A percentile compares a stretch with the other conserved stretches of the same genome.
phyloP scores from a whole-genome alignment of 192 early-diverging fungal genomes.

The Linnemannia schmuckeri region DNA sequence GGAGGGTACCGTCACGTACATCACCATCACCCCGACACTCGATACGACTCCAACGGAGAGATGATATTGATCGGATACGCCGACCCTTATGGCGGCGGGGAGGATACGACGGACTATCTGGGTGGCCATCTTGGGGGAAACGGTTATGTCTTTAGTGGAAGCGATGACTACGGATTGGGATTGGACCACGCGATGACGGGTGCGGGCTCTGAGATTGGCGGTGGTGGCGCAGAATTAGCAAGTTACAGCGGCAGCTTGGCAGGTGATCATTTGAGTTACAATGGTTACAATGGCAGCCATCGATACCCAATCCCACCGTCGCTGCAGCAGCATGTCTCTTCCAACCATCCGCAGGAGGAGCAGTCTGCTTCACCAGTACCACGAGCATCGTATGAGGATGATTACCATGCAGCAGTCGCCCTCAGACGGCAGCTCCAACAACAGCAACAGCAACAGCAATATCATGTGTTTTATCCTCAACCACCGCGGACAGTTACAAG shows the following conservation, averaged over 20 bases:
- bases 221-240: not conserved
- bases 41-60: not conserved
- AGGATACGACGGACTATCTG: not conserved
- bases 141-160: not conserved
- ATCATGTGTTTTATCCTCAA: not conserved
- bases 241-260: not conserved
- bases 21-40: not conserved
- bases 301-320: not conserved
- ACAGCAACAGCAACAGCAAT: constrained; percentile 13
- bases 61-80: constrained; percentile 2
- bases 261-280: not conserved
- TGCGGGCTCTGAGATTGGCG: not conserved
- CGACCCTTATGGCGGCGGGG: not conserved
- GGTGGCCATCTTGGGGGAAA: not conserved
- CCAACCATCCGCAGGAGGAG: not conserved
- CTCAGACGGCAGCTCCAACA: not conserved
- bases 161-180: not conserved
- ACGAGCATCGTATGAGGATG: not conserved
- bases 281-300: not conserved
- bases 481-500: not conserved
- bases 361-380: not conserved
- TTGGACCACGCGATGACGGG: not conserved
- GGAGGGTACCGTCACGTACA: not conserved
- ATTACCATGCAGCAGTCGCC: not conserved
- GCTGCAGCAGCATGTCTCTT: not conserved